Evolutionary conservation across 805 yeast species (phyloP).

Genomic region (Wickerhamiella galacta): DNA sequence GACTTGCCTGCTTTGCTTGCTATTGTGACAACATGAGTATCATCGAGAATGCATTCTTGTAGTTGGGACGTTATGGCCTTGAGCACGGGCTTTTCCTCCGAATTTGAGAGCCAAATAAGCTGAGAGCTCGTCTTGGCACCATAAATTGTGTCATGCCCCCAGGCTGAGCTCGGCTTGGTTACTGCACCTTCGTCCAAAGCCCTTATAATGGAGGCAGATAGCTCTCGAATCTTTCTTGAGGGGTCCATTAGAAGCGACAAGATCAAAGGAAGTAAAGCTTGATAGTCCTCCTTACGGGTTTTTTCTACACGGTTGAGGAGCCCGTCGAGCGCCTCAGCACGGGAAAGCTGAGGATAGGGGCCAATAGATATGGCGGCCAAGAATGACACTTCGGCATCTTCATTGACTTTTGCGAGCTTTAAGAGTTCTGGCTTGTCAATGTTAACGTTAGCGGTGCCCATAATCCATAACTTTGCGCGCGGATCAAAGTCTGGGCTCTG

Average conservation of each 20-base stretch:
- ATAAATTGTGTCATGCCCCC: slow-evolving; percentile 32
- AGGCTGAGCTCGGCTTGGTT: slow-evolving; percentile 13
- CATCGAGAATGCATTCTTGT: slow-evolving; percentile 35
- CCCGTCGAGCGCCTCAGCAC: slow-evolving; percentile 20
- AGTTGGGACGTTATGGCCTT: slow-evolving; percentile 23
- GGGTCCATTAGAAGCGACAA: slow-evolving; percentile 21
- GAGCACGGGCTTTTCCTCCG: slow-evolving; percentile 39
- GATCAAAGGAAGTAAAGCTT: slow-evolving; percentile 20
- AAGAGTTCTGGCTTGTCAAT: slow-evolving; percentile 8
- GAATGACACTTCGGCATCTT: slow-evolving; percentile 19
- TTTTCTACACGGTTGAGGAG: slow-evolving; percentile 9
- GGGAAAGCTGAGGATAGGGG: slow-evolving; percentile 22
- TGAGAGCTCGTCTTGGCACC: slow-evolving; percentile 29
- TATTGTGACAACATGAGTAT: slow-evolving; percentile 23
- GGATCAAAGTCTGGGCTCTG: slow-evolving; percentile 4
- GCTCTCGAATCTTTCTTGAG: slow-evolving; percentile 20
- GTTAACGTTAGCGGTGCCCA: slow-evolving; percentile 8
- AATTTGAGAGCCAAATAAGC: slow-evolving; percentile 38
- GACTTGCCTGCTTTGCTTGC: slow-evolving; percentile 20
- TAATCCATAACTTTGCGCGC: slow-evolving; percentile 14
- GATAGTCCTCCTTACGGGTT: slow-evolving; percentile 20
- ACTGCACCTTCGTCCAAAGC: slow-evolving; percentile 1
- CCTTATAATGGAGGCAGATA: slow-evolving; percentile 15
- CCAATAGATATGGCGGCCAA: slow-evolving; percentile 22
- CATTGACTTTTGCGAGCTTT: slow-evolving; percentile 10